Percentiles rank a stretch among this genome's conserved stretches.
Conservation (phyloP, 768 basidiomycete species). For the Mrakia frigida region DNA sequence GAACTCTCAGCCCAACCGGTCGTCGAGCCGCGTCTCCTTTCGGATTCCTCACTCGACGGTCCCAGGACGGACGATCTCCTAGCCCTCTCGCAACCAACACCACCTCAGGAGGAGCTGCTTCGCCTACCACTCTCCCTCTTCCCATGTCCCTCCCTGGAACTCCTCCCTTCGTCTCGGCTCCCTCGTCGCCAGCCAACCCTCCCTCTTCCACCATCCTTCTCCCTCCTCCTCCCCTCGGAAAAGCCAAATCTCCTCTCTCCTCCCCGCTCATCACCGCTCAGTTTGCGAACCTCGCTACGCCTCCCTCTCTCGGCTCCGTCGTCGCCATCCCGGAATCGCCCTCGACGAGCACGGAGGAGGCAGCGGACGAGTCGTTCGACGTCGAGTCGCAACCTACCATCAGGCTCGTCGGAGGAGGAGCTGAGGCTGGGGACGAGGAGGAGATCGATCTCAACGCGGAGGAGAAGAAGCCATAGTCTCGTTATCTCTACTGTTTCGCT, state of each 20-base stretch:
- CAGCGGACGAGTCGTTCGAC: neutral
- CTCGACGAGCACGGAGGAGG: neutral
- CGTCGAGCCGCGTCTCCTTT: slow-evolving; percentile 16
- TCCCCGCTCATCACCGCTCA: slow-evolving; percentile 1
- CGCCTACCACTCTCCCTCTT: slow-evolving; percentile 8
- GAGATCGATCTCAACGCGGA: neutral
- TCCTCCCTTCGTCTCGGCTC: slow-evolving; percentile 9
- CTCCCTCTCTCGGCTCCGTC: neutral
- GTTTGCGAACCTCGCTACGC: neutral
- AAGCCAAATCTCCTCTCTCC: slow-evolving; percentile 12
- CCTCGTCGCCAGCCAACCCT: neutral
- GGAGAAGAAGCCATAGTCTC: neutral
- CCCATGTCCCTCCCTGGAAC: slow-evolving; percentile 33
- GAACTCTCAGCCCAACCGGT: neutral
- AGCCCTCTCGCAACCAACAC: neutral
- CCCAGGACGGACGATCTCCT: slow-evolving; percentile 6
- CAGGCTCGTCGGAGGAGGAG: neutral
- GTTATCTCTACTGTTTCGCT: neutral
- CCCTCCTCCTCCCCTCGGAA: slow-evolving; percentile 5
- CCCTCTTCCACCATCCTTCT: neutral
- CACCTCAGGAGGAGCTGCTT: no score
- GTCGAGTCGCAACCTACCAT: neutral
- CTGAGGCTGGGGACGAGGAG: neutral
- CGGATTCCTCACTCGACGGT: slow-evolving; percentile 14
- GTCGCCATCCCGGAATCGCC: neutral